Base-by-base conservation (phyloP, 2,329 filamentous ascomycete species). In the Emergomyces pasteurianus region DNA sequence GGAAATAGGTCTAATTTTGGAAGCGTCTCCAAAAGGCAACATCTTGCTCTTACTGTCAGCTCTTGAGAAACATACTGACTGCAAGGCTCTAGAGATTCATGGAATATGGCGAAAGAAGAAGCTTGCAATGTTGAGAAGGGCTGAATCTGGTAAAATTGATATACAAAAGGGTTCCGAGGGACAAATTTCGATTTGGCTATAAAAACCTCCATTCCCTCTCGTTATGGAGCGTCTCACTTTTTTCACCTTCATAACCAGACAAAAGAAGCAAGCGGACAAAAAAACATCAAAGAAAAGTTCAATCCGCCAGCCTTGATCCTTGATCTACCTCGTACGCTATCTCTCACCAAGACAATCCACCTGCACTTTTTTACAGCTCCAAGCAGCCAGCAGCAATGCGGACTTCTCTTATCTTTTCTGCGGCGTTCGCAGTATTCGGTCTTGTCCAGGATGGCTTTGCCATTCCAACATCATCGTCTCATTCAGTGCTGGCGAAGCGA, bases 1-100 rank as follows among this genome's bases (percentile, higher is more conserved):
- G 52, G 52, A 55, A 40, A 18, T 55, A 55, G 34, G 52, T 55
- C 52, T 55, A 55, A 55, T 55, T 55, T 23, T 55, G 52, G 52
- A 40, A 55, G 16, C 8, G 23, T 28, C 12, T 49, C 23, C n/a
- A 40, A 40, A 2, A 18, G 1, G n/a, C 34, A 18, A 23, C n/a
- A 23, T 40, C 26, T 21, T 55, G 26, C 21, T 16, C 5, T 23
- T 23, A n/a, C 21, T 38, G 18, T 2, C n/a, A 55, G 26, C 16
- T 40, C 12, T 36, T 9, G 34, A 23, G 34, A 12, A 55, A 40
- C 9, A 38, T 21, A 5, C 52, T 38, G 10, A 12, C 28, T 23
- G 10, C 5, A 28, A 36, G 50, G 26, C 18, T 53, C 3, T 21
- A 18, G 18, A 5, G 16, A 36, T 53, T 28, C 12, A 53, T 36